Evolutionary conservation across 164 flowering plant genomes (phyloP), one percentile per base, ranked within the genome.

Genomic region (Warburgia ugandensis): DNA sequence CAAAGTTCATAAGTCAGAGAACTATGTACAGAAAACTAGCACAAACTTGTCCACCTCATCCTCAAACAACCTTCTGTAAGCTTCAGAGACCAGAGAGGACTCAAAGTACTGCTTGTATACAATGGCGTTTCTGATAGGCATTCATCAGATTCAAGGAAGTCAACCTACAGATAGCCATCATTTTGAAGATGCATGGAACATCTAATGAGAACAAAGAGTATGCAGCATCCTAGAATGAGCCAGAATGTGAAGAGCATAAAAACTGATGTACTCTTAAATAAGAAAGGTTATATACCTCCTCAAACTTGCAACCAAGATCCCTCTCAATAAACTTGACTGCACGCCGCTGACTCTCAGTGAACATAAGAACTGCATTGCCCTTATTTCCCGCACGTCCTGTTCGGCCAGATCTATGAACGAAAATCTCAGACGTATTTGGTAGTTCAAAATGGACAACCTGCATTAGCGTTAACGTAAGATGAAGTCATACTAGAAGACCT

Each of bases 341-440:
- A 29, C 76, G 68, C 5, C 48, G 50, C 50, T 72, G 73, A 44
- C 51, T 51, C 33, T 33, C 50, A 13, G 76, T 64, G 42, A 62
- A 60, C 16, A 72, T 62, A 33, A 68, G 68, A 55, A 72, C 58
- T 65, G 73, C 68, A 52, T 64, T 72, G 17, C 76, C 76, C 37
- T 65, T 65, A 50, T 68, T 72, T 29, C 76, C 76, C 27, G 76
- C 76, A 61, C 76, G 76, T 45, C 76, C 76, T 7, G 76, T 72
- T 26, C 76, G 69, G 16, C 76, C 76, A 26, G 76, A 72, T 50
- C 76, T 54, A 53, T 72, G 76, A 37, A 72, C 73, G 59, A 72
- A 72, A 16, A 68, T 64, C 46, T 72, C 76, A 21, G 76, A 56
- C 32, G 63, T 58, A 29, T 58, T 64, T 26, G 76, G 76, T 7